Evolutionary conservation across 2,329 filamentous ascomycete genomes (phyloP).

Genomic region (Aspergillus sclerotialis): DNA sequence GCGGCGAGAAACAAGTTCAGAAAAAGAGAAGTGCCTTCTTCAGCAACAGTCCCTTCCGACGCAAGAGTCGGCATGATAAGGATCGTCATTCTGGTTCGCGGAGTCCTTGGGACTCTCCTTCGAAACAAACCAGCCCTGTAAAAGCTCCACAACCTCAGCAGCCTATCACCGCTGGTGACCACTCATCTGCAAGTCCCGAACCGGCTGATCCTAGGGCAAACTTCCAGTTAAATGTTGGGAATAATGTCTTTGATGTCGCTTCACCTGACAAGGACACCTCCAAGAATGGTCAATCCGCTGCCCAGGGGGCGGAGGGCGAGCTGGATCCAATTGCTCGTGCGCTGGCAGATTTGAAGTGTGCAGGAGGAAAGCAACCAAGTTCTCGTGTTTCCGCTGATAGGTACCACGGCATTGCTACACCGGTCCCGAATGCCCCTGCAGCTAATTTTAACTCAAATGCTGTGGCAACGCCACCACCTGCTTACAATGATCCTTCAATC

Average conservation of each 20-base stretch:
- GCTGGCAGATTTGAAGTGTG: slow-evolving; percentile 84
- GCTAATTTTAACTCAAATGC: slow-evolving; percentile 26
- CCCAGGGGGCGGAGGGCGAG: slow-evolving; percentile 50
- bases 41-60: slow-evolving; percentile 83
- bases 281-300: slow-evolving; percentile 28
- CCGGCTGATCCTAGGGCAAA: slow-evolving; percentile 87
- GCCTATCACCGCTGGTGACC: slow-evolving; percentile 11
- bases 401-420: slow-evolving; percentile 88
- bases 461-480: slow-evolving; percentile 67
- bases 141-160: slow-evolving; percentile 30
- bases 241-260: slow-evolving; percentile 91
- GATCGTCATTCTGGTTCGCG: slow-evolving; percentile 40
- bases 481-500: slow-evolving; percentile 67
- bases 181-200: slow-evolving; percentile 60
- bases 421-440: slow-evolving; percentile 48
- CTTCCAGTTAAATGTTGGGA: slow-evolving; percentile 86
- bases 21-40: slow-evolving; percentile 81
- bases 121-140: slow-evolving; percentile 37
- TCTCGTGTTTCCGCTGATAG: slow-evolving; percentile 88
- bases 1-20: slow-evolving; percentile 57
- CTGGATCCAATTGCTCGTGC: slow-evolving; percentile 86
- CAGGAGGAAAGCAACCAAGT: slow-evolving; percentile 69
- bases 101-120: slow-evolving; percentile 47
- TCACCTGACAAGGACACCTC: slow-evolving; percentile 60
- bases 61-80: slow-evolving; percentile 79